Base-by-base conservation (phyloP, 106 monocot genomes). In the Narthecium ossifragum region DNA sequence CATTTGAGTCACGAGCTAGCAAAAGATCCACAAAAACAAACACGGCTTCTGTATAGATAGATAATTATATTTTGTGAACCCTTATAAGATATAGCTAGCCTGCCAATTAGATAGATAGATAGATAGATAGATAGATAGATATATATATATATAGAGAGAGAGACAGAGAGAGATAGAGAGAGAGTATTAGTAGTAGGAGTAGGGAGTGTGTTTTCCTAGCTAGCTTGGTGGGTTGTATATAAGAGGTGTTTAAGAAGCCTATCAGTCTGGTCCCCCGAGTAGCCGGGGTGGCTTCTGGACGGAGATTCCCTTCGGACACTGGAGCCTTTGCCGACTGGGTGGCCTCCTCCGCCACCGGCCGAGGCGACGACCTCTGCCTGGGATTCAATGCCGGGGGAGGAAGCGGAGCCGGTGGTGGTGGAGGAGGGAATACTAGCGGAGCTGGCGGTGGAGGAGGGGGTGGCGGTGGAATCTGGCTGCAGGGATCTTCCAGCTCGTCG, bases 251-350 rank as follows among this genome's bases (percentile, higher is more conserved):
- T 13, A 31, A 29, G 18, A 13, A 15, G 31, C 18, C 18, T 22
- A 26, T 21, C 15, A 64, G n/a, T 17, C 11, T 13, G 1, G 11
- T 57, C 15, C n/a, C 20, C 14, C 12, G 11, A 67, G 11, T 31
- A 13, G 73, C n/a, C 53, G 69, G 67, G 51, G 86, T 78, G 81
- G 81, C 86, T 82, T 75, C 86, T 34, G 73, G 77, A 32, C 69
- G 81, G 69, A 62, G 90, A 43, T 82, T 85, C 59, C 81, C 79
- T 28, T 81, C 81, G 11, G 85, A 90, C 66, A 79, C 75, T 34
- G 90, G 90, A 22, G 90, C 90, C 31, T 85, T 90, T 69, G 82
- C 85, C 5, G 90, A 90, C 64, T 90, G 90, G 90, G 81, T 82
- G 20, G 78, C 90, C 5, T 75, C 84, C 31, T 75, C 89, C 23